Evolutionary conservation across 2,329 filamentous ascomycete species (phyloP).

Genomic region (Diaporthe destruens): DNA sequence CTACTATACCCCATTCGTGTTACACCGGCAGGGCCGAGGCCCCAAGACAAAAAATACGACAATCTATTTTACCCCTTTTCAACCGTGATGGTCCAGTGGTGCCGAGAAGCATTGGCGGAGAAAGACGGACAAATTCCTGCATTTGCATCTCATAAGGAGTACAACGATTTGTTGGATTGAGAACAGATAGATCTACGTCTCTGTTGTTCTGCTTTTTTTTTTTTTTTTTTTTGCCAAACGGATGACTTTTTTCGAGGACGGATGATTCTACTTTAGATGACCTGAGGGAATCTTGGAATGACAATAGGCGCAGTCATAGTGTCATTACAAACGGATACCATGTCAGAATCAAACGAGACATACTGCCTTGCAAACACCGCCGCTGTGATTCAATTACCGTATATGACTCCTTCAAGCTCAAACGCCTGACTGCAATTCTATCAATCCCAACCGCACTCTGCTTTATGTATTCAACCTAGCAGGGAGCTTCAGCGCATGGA

Average conservation of each 20-base stretch:
- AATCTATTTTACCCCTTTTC: neutral
- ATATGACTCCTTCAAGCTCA: neutral
- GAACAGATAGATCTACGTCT: neutral
- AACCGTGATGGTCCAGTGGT: neutral
- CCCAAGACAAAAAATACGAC: neutral
- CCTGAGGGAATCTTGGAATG: neutral
- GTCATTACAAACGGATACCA: conserved; percentile 10
- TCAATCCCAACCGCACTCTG: no score
- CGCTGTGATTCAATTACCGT: neutral
- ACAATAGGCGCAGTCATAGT: neutral
- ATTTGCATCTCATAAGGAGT: conserved; percentile 35
- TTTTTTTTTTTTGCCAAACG: neutral
- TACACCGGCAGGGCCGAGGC: neutral
- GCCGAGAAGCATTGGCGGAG: neutral
- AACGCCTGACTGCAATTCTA: no score
- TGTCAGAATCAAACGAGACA: neutral
- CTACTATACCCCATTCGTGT: conserved; percentile 29
- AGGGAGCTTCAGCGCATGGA: no score
- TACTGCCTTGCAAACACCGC: no score
- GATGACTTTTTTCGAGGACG: neutral
- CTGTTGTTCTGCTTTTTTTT: no score
- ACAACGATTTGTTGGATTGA: conserved; percentile 21
- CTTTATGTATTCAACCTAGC: no score
- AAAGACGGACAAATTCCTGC: neutral
- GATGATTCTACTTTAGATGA: conserved; percentile 3